Evolutionary conservation across 2,329 filamentous ascomycete species (phyloP), one percentile per base, ranked within the genome.

Genomic region (Metarhizium brunneum): DNA sequence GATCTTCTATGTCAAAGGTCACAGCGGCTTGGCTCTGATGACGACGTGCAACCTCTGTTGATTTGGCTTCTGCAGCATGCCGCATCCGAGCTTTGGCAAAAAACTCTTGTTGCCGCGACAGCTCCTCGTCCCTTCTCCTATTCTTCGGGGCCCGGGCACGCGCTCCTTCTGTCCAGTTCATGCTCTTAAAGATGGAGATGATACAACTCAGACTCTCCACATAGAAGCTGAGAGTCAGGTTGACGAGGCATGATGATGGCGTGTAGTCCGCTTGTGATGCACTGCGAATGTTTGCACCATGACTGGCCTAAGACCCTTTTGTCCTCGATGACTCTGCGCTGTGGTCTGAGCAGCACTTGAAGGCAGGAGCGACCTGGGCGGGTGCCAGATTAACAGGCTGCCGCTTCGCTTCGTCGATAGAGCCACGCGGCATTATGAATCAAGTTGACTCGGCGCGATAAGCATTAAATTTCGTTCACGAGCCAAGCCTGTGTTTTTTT

Each of bases 101-200:
- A 54, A 70, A 68, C 53, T 69, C 59, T 48, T 67, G 70, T 58
- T 75, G 73, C 16, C 66, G 69, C 20, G 65, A 62, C 18, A 60
- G 56, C 43, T 73, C 69, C 32, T 64, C 58, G 20, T 68, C 68
- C 63, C 62, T 69, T 14, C 65, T 63, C 52, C 32, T 35, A 35
- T 65, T 70, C 6, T 65, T 64, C 40, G 66, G 65, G 30, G 68
- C 65, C 8, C 72, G 70, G 47, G 70, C 64, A 25, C 73, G 67
- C 38, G 64, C 58, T 10, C 71, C 70, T 58, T 71, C 70, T 2
- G 68, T 74, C 71, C 73, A 74, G 59, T 76, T 76, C 73, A 76
- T 76, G 47, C 36, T 60, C 11, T 29, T 16, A 11, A 6, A 48
- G 45, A 16, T 30, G 25, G 20, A 48, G 20, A 40, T 7, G 13